phyloP scores from a whole-genome alignment of 139 green algal species.

The Chlorella ohadii region DNA sequence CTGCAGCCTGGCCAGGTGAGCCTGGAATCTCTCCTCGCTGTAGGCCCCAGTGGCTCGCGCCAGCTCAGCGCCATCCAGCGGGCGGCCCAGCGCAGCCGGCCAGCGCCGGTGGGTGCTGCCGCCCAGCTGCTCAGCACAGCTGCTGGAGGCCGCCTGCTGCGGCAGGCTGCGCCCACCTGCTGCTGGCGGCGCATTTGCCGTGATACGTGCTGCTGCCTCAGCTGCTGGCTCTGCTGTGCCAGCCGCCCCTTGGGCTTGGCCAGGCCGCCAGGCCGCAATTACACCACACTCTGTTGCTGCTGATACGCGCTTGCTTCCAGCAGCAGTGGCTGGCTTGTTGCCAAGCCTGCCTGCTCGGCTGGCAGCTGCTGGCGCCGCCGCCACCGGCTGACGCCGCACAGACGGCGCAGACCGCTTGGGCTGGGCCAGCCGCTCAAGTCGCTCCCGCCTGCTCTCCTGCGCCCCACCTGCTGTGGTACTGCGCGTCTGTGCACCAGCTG shows the following conservation, averaged over 20 bases:
- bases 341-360: background rate
- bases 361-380: background rate
- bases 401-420: background rate
- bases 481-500: too few relatives aligned
- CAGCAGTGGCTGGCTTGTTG: background rate
- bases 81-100: background rate
- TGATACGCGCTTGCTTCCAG: background rate
- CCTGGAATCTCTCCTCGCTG: conserved; percentile 13
- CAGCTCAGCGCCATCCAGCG: background rate
- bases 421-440: conserved; percentile 5
- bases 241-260: too few relatives aligned
- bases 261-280: background rate
- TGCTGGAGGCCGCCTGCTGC: background rate
- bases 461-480: background rate
- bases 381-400: background rate
- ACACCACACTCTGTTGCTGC: background rate
- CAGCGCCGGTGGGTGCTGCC: background rate
- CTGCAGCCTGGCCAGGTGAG: background rate
- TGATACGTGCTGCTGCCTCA: background rate
- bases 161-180: too few relatives aligned
- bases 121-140: background rate
- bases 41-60: conserved; percentile 5
- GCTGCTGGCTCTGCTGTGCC: background rate
- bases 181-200: background rate
- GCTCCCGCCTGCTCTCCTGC: background rate